A percentile compares a stretch with the other conserved stretches of the same genome.
These are phyloP conservation scores for Rhodotorula diobovata DNA, from an alignment of 768 basidiomycete species.

Conservation along the genomic window DNA sequence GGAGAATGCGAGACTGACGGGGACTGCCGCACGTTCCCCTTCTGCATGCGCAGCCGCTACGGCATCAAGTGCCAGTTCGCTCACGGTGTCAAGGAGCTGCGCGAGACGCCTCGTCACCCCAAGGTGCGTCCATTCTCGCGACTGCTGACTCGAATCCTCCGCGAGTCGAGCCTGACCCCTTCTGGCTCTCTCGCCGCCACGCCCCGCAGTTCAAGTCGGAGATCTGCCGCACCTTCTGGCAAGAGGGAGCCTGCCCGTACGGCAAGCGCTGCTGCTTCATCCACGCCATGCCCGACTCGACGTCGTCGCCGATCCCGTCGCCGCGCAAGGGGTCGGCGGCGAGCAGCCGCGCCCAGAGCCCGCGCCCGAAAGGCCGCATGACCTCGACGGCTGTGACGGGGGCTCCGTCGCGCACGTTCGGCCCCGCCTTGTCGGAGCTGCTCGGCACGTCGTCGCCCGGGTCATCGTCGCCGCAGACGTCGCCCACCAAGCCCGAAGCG, in stretches of 20 bases:
- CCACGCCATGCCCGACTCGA: constrained; percentile 66
- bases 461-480: constrained; percentile 12
- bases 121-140: constrained; percentile 57
- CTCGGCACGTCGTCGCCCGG: constrained; percentile 5
- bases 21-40: neutral
- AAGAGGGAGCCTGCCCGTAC: constrained; percentile 86
- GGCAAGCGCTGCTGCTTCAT: constrained; percentile 92
- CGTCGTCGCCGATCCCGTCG: neutral
- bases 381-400: constrained; percentile 26
- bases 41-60: constrained; percentile 63
- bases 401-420: constrained; percentile 26
- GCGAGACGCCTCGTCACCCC: constrained; percentile 77
- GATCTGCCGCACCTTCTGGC: constrained; percentile 91
- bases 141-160: constrained; percentile 37
- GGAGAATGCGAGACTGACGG: no score
- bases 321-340: constrained; percentile 1
- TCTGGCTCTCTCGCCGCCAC: constrained; percentile 9
- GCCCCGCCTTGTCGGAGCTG: constrained; percentile 28
- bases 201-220: constrained; percentile 76
- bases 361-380: constrained; percentile 25
- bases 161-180: constrained; percentile 5
- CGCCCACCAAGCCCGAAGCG: neutral
- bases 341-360: constrained; percentile 6
- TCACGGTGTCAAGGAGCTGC: constrained; percentile 82
- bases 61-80: constrained; percentile 88